Base-by-base conservation (phyloP, 495 filamentous ascomycete species). In the Trichoderma erinaceum region DNA sequence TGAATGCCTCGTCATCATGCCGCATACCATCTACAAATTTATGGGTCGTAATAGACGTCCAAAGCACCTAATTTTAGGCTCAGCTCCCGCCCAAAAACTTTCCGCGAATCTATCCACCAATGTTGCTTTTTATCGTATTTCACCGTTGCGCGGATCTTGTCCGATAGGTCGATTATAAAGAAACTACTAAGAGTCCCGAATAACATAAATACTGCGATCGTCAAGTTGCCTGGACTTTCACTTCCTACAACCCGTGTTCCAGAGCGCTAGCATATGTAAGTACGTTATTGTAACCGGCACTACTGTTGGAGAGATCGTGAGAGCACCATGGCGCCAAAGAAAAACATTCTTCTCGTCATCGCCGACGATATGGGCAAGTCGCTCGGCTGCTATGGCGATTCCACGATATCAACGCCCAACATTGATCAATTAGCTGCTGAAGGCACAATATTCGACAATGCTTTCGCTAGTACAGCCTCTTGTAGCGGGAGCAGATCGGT, bases 401-500 rank as follows among this genome's bases (percentile, higher is more conserved):
- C 65, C 2, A 64, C 66, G 1, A 74, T 78, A 52, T 23, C 72
- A 27, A 81, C 80, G 3, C 80, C 79, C 0, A 70, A 79, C 56
- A 70, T 82, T 1, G 80, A 82, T 69, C 25, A 44, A 2, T 72
- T 82, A 10, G 79, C 80, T 0, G 44, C 71, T 2, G 25, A 76
- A 41, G 77, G 78, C 41, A 75, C 73, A 0, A 63, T 35, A 25
- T 83, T 83, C 63, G 70, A 72, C 3, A 73, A 73, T 6, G 81
- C 80, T 4, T 83, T 81, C 64, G 74, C 80, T 0, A 79, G 78
- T 58, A 83, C 81, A 4, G 80, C 81, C 0, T 81, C 79, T 13
- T 83, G 81, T 71, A 80, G 78, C 64, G 78, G 75, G 0, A 80
- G 77, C 68, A 72, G 81, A 16, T 77, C 78, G 4, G 76, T 77